Conservation (phyloP, 768 basidiomycete species). For the Tricholoma saponaceum region DNA sequence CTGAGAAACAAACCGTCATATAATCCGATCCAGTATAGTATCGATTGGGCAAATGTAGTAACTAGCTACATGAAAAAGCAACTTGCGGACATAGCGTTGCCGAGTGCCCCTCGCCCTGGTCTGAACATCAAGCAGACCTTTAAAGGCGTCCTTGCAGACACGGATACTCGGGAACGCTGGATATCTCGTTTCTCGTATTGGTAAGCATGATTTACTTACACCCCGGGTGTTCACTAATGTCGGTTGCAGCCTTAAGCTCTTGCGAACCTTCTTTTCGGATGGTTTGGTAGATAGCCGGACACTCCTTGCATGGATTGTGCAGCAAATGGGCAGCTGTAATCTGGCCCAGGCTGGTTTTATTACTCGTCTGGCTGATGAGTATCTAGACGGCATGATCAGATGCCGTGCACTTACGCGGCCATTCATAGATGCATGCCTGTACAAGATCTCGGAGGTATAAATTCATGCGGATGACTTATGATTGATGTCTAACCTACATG, state of each 20-base stretch:
- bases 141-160: conserved; percentile 74
- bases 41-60: conserved; percentile 82
- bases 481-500: background rate
- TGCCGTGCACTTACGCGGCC: conserved; percentile 68
- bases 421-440: conserved; percentile 67
- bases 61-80: conserved; percentile 83
- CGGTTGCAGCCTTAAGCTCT: conserved; percentile 52
- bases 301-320: conserved; percentile 75
- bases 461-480: background rate
- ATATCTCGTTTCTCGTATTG: conserved; percentile 75
- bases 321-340: conserved; percentile 74
- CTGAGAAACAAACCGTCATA: conserved; percentile 76
- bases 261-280: conserved; percentile 76
- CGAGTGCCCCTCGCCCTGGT: conserved; percentile 71
- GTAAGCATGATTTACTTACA: conserved; percentile 31
- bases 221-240: background rate
- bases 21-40: conserved; percentile 77
- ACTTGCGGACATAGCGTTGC: conserved; percentile 71
- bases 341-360: conserved; percentile 80
- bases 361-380: conserved; percentile 73
- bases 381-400: conserved; percentile 62
- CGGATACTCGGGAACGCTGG: conserved; percentile 70
- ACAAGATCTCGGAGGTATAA: conserved; percentile 61
- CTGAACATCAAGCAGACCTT: conserved; percentile 83
- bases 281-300: conserved; percentile 76